These are phyloP conservation scores for Zygotorulaspora danielsina DNA, from an alignment of 805 yeast genomes.

Conservation along the genomic window DNA sequence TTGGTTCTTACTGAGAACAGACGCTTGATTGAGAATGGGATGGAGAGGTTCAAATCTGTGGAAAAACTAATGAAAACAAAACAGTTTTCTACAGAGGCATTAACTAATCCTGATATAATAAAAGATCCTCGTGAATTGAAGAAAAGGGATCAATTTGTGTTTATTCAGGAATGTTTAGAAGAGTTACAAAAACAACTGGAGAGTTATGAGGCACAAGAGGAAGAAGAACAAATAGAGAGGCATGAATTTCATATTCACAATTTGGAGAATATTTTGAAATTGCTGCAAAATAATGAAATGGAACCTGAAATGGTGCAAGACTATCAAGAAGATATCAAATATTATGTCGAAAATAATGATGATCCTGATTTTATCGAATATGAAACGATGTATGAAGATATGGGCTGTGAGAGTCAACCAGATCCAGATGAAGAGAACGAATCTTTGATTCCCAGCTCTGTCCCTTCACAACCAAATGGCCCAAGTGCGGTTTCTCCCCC, in stretches of 20 bases:
- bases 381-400: conserved; percentile 84
- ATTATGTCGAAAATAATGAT: conserved; percentile 89
- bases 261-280: conserved; percentile 71
- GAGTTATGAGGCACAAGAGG: conserved; percentile 65
- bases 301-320: conserved; percentile 72
- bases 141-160: conserved; percentile 66
- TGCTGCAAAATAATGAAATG: conserved; percentile 73
- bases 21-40: conserved; percentile 63
- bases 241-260: conserved; percentile 74
- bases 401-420: conserved; percentile 49
- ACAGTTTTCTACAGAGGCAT: conserved; percentile 90
- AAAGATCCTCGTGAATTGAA: conserved; percentile 75
- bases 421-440: conserved; percentile 44
- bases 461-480: background rate
- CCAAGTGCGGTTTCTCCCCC: conserved; percentile 5
- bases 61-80: conserved; percentile 91
- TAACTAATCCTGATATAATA: conserved; percentile 61
- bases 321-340: conserved; percentile 83
- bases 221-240: conserved; percentile 60
- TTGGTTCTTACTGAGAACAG: conserved; percentile 69
- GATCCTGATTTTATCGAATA: conserved; percentile 92
- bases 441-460: conserved; percentile 1
- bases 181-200: conserved; percentile 81
- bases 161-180: conserved; percentile 66
- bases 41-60: conserved; percentile 94